Base-by-base conservation (phyloP, 2,329 filamentous ascomycete species). In the Domatiomyces catenatus region DNA sequence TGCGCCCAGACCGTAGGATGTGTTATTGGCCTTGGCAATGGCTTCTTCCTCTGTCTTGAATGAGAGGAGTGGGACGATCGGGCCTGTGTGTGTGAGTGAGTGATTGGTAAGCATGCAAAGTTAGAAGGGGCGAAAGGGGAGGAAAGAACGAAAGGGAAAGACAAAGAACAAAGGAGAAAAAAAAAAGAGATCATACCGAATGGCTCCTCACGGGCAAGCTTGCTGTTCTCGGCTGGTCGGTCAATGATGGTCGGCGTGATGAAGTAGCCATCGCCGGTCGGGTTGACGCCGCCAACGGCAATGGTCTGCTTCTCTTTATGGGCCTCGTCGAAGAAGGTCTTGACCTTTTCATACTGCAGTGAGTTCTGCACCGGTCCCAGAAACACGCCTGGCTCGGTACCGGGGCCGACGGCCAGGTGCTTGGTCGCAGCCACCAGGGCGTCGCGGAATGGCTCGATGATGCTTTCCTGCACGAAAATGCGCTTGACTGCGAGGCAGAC, bases 281-380 rank as follows among this genome's bases (percentile, higher is more conserved):
- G 48, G 8, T 68, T 63, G 22, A 67, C 62, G 44, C 75, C 75
- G 15, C 74, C 75, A 10, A 70, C 57, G 1, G 72, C 73, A 44
- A 77, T 67, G 15, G 72, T 71, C 58, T 74, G 71, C 48, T 75
- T 75, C 42, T 75, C 72, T 54, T 68, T 67, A 57, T 73, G 69
- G 52, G 74, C 76, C 46, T 79, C 75, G 6, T 69, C 67, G 49
- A 82, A 71, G 52, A 80, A 72, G 8, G 67, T 63, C 57, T 73
- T 74, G 24, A 79, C 76, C 26, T 72, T 73, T 43, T 80, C 74
- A 59, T 72, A 84, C 63, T 84, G 81, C 73, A 78, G 75, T 55
- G 70, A 63, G 63, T 84, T 84, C 53, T 80, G 77, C 1, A 84
- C 64, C 0, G 81, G 81, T 0, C 80, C 81, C 1, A 80, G 74